A percentile compares a stretch with the other conserved stretches of the same genome.
phyloP scores from a whole-genome alignment of 2,329 filamentous ascomycete genomes.

The Scytalidium lignicola region DNA sequence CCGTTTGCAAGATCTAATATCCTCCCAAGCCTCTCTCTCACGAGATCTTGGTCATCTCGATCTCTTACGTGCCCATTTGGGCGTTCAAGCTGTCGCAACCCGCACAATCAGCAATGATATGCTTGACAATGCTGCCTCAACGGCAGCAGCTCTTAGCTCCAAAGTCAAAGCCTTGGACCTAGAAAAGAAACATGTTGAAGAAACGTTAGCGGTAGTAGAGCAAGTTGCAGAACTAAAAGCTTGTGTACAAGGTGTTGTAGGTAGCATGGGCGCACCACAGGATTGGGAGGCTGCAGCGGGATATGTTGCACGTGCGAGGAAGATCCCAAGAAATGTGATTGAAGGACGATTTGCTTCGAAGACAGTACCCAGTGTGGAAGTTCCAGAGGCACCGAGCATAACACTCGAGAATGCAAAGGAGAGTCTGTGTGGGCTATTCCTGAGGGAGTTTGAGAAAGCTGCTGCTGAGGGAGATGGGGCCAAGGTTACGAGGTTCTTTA shows the following conservation, averaged over 20 bases:
- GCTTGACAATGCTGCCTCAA: conserved; percentile 80
- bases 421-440: conserved; percentile 82
- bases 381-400: conserved; percentile 82
- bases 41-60: conserved; percentile 85
- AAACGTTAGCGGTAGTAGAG: conserved; percentile 86
- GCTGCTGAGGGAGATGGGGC: conserved; percentile 80
- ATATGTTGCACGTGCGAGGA: conserved; percentile 78
- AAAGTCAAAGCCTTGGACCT: conserved; percentile 84
- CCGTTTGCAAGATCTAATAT: conserved; percentile 70
- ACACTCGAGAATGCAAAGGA: conserved; percentile 85
- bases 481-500: conserved; percentile 94
- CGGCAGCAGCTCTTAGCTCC: conserved; percentile 77
- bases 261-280: conserved; percentile 95
- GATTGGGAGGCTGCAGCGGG: conserved; percentile 97
- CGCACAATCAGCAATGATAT: conserved; percentile 84
- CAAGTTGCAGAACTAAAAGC: conserved; percentile 96
- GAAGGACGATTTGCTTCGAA: conserved; percentile 82
- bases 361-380: conserved; percentile 92
- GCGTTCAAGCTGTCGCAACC: conserved; percentile 78
- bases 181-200: conserved; percentile 86
- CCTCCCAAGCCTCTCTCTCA: conserved; percentile 79
- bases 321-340: conserved; percentile 75
- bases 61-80: conserved; percentile 80
- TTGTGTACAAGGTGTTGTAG: conserved; percentile 88
- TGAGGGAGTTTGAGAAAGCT: conserved; percentile 92